phyloP scores from a whole-genome alignment of 1,139 yeast genomes.

The Taphrina communis region DNA sequence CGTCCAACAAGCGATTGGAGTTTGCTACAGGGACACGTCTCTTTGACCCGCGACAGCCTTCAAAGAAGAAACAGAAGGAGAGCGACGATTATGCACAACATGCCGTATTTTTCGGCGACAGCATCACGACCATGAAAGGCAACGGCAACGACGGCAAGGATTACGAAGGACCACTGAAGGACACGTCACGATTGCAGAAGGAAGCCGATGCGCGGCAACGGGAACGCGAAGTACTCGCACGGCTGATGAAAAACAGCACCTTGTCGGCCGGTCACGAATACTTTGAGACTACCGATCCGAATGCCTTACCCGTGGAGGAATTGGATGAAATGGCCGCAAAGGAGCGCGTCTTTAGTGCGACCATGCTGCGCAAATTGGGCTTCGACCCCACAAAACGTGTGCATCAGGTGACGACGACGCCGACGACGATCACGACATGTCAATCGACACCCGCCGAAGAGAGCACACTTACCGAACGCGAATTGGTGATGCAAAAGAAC shows the following conservation, averaged over 20 bases:
- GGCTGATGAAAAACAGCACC: slow-evolving; percentile 17
- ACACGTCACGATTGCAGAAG: slow-evolving; percentile 21
- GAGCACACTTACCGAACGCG: slow-evolving; percentile 6
- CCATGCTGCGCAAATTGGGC: slow-evolving; percentile 33
- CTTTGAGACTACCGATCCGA: slow-evolving; percentile 22
- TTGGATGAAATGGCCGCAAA: slow-evolving; percentile 14
- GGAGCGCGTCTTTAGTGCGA: slow-evolving; percentile 24
- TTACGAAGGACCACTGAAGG: slow-evolving; percentile 28
- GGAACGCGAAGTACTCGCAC: slow-evolving; percentile 31
- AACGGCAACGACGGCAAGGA: background rate
- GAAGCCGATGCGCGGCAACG: slow-evolving; percentile 36
- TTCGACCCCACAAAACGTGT: slow-evolving; percentile 38
- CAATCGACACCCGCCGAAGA: background rate
- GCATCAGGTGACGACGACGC: background rate
- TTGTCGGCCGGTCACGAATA: slow-evolving; percentile 34
- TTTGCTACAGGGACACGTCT: slow-evolving; percentile 42
- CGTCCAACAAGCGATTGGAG: slow-evolving; percentile 48
- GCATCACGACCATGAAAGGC: slow-evolving; percentile 21
- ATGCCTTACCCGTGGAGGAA: slow-evolving; percentile 2
- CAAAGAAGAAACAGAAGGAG: slow-evolving; percentile 33
- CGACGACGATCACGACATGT: background rate
- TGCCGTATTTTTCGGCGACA: slow-evolving; percentile 32
- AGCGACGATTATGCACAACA: slow-evolving; percentile 24
- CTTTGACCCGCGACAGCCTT: slow-evolving; percentile 34
- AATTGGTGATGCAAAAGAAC: slow-evolving; percentile 16